Base-by-base conservation (phyloP, 768 basidiomycete genomes). In the Coprinopsis cinerea region DNA sequence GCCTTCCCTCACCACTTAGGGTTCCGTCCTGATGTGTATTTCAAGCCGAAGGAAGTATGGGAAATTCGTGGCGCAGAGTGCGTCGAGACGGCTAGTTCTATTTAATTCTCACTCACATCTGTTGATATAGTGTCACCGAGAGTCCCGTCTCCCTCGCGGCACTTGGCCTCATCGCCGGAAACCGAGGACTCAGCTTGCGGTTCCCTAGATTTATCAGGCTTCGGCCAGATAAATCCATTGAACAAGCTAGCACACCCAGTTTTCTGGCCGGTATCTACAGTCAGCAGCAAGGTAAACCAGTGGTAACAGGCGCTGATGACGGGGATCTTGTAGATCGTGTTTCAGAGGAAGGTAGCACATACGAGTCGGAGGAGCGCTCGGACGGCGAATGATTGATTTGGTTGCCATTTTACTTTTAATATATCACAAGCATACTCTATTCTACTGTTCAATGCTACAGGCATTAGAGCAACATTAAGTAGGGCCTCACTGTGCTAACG, bases 111-210 rank as follows among this genome's bases (percentile, higher is more conserved):
- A 7, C 7, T 32, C 30, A 32, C 30, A 15, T 32, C 30, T 15
- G 15, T 32, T 32, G 7, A 15, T 32, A 7, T 44, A 88, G 85
- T 59, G 77, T 93, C 55, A 92, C 92, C 2, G 67, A 90, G 53
- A 92, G 90, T 37, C 92, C 92, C 0, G 81, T 92, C 14, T 94
- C 92, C 20, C 67, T 85, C 4, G 92, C 92, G 15, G 92, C 88
- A 0, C 70, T 76, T 47, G 82, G 83, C 4, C 61, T 83, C 18
- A 71, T 81, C 4, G 72, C 72, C 6, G 55, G 64, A 15, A 57
- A 59, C 44, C 74, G 85, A 23, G 93, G 93, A 3, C 70, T 94
- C 25, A 88, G 86, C 57, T 65, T 95, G 11, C 83, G 93, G 11
- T 96, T 96, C 64, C 93, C 93, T 35, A 76, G 92, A 28, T 95